These are phyloP conservation scores for Extremus antarcticus DNA, from an alignment of 495 filamentous ascomycete genomes.

Conservation along the genomic window DNA sequence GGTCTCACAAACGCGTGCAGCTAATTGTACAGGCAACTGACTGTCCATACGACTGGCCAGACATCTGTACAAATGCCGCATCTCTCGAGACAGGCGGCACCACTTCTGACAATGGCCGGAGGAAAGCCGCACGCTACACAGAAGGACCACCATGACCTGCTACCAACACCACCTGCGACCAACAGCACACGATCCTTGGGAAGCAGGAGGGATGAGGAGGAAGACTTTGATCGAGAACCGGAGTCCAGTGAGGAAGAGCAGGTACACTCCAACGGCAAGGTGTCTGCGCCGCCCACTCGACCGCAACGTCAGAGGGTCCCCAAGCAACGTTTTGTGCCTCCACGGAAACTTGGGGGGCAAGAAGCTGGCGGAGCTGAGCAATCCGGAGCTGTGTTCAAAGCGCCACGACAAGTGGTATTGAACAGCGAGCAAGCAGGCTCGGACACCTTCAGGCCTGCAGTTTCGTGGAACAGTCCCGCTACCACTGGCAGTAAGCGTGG, in stretches of 20 bases:
- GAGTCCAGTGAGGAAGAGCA: slow-evolving; percentile 11
- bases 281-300: too few species aligned
- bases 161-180: slow-evolving; percentile 7
- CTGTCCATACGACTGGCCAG: too few species aligned
- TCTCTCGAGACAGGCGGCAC: not conserved
- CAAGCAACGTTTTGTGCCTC: too few species aligned
- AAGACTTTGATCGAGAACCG: slow-evolving; percentile 7
- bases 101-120: not conserved
- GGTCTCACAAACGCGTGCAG: not conserved
- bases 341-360: too few species aligned
- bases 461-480: not conserved
- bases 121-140: slow-evolving; percentile 9
- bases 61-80: too few species aligned
- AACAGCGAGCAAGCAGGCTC: not conserved
- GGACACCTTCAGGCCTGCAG: not conserved
- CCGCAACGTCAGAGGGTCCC: too few species aligned
- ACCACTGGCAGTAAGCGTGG: not conserved
- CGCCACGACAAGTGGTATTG: not conserved
- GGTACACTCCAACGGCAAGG: too few species aligned
- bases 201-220: not conserved
- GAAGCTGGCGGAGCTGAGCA: too few species aligned
- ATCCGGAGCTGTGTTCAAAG: too few species aligned
- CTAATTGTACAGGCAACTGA: not conserved
- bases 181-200: slow-evolving; percentile 3
- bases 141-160: slow-evolving; percentile 7